phyloP scores from a whole-genome alignment of 208 protist species.

The Wallacemonas sp. region DNA sequence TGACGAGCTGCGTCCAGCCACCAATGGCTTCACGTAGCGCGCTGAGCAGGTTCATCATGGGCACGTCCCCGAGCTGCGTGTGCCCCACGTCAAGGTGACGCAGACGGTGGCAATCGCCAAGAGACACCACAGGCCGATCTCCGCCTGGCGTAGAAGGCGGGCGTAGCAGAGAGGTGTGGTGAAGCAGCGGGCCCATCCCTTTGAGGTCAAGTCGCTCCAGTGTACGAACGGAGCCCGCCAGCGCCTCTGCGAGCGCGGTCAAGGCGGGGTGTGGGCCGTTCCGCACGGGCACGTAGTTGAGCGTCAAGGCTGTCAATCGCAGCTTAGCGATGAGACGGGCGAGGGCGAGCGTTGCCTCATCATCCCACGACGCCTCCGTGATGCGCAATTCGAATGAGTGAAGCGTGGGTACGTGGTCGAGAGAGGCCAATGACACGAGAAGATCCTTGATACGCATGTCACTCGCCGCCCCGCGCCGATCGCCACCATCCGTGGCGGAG shows the following conservation, averaged over 20 bases:
- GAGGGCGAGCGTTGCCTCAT: constrained; percentile 24
- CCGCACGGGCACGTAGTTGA: constrained; percentile 36
- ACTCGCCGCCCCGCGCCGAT: constrained; percentile 6
- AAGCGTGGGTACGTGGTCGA: constrained; percentile 28
- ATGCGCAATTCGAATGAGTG: constrained; percentile 17
- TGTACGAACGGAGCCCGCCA: constrained; percentile 15
- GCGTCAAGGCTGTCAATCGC: constrained; percentile 20
- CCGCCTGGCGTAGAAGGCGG: not conserved
- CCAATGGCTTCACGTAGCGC: constrained; percentile 33
- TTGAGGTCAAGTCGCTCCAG: constrained; percentile 41
- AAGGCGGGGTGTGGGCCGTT: constrained; percentile 23
- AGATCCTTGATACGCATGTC: not conserved
- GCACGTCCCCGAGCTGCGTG: constrained; percentile 46
- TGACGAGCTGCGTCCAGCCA: constrained; percentile 56
- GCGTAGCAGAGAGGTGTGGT: constrained; percentile 26
- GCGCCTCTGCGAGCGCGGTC: constrained; percentile 22
- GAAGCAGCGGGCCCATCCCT: constrained; percentile 24
- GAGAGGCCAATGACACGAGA: constrained; percentile 16
- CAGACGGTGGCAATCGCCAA: constrained; percentile 22
- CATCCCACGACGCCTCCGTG: constrained; percentile 30
- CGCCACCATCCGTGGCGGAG: constrained; percentile 7
- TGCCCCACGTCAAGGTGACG: constrained; percentile 43
- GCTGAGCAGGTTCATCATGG: constrained; percentile 27
- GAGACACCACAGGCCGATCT: not conserved
- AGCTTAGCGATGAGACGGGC: constrained; percentile 25